phyloP scores from a whole-genome alignment of 1,139 yeast species.

The Scheffersomyces titani region DNA sequence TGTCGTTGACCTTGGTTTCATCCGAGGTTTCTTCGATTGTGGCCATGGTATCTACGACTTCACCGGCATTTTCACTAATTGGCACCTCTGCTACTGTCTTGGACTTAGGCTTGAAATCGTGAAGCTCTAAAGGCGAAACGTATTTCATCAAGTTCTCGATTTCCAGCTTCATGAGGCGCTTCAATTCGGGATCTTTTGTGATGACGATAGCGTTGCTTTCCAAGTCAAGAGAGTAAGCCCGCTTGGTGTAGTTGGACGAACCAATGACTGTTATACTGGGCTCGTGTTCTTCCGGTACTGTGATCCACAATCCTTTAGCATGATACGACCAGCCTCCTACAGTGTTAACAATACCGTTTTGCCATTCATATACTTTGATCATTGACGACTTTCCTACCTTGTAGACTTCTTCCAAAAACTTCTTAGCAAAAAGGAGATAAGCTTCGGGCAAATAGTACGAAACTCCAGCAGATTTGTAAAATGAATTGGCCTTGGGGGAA shows the following conservation, averaged over 20 bases:
- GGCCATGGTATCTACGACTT: constrained; percentile 11
- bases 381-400: constrained; percentile 43
- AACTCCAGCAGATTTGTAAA: constrained; percentile 80
- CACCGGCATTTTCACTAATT: constrained; percentile 12
- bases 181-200: constrained; percentile 66
- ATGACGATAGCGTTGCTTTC: constrained; percentile 83
- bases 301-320: constrained; percentile 95
- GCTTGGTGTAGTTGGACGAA: constrained; percentile 87
- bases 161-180: constrained; percentile 60
- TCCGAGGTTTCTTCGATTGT: constrained; percentile 9
- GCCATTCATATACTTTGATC: constrained; percentile 79
- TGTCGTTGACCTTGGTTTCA: constrained; percentile 4
- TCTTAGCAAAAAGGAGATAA: constrained; percentile 72
- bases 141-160: constrained; percentile 58
- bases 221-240: constrained; percentile 85
- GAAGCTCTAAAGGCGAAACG: constrained; percentile 51
- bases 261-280: constrained; percentile 86
- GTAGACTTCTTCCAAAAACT: constrained; percentile 60
- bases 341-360: constrained; percentile 77
- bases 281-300: constrained; percentile 53
- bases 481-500: constrained; percentile 90
- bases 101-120: constrained; percentile 55
- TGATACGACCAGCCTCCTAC: constrained; percentile 95
- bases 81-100: constrained; percentile 3
- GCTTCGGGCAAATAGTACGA: constrained; percentile 87